Base-by-base conservation (phyloP, 257 asterid genomes). In the Nicotiana tabacum region DNA sequence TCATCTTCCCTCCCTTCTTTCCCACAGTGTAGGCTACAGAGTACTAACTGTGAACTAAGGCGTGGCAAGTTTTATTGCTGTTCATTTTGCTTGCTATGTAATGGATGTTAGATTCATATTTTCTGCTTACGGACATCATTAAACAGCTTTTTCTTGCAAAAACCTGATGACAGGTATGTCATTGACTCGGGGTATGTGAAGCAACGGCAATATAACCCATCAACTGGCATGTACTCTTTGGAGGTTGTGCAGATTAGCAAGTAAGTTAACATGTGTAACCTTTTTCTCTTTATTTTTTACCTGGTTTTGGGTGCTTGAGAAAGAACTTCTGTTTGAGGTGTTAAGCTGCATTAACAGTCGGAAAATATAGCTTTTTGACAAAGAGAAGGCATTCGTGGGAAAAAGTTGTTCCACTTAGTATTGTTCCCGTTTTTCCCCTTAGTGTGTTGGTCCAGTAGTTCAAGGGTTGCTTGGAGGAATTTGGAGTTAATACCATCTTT, bases 161-260 rank as follows among this genome's bases (percentile, higher is more conserved):
- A 72, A 72, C 9, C 24, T 76, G 66, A 66, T 88, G 85, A 60
- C 64, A 96, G 98, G 88, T 96, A 96, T 80, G 99, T 96, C 15
- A 90, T 94, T 85, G 99, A 94, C 90, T 83, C 97, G 67, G 99
- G 99, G 84, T 93, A 89, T 83, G 99, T 96, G 90, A 96, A 96
- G 93, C 98, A 96, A 84, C 93, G 98, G 30, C 97, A 94, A 69
- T 96, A 96, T 89, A 96, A 94, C 88, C 98, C 99, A 82, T 88
- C 97, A 83, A 90, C 92, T 82, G 98, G 98, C 94, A 94, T 94
- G 98, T 96, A 96, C 87, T 93, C 99, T 55, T 97, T 96, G 80
- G 98, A 94, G 84, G 87, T 91, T 84, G 94, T 94, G 88, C 98
- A 90, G 91, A 94, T 96, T 79, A 96, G 99, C 98, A 96, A 96